Conservation (phyloP, 2,329 filamentous ascomycete species). For the Aspergillus sp. region DNA sequence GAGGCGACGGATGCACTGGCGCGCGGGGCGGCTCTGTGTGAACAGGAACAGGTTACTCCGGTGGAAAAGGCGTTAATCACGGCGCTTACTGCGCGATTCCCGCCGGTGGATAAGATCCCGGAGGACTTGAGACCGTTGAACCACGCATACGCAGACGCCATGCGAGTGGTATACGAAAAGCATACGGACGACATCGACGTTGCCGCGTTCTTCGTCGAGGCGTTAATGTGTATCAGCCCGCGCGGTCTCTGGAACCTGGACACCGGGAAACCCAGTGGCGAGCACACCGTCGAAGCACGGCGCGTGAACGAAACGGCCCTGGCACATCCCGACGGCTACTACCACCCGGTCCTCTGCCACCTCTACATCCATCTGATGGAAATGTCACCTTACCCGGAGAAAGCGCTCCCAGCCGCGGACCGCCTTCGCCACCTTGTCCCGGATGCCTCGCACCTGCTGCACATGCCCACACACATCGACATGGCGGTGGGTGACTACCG, state of each 20-base stretch:
- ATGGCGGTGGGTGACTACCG: conserved; percentile 64
- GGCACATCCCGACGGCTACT: conserved; percentile 34
- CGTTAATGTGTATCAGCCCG: conserved; percentile 56
- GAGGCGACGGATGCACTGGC: conserved; percentile 37
- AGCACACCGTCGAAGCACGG: conserved; percentile 51
- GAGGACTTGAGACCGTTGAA: conserved; percentile 48
- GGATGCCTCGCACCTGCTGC: conserved; percentile 59
- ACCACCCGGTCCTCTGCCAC: conserved; percentile 63
- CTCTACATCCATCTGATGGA: conserved; percentile 70
- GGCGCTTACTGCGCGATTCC: conserved; percentile 43
- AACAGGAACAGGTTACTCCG: conserved; percentile 30
- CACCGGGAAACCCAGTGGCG: conserved; percentile 48
- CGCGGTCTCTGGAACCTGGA: conserved; percentile 54
- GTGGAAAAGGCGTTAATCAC: conserved; percentile 55
- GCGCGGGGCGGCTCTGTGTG: conserved; percentile 33
- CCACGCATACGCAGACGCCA: conserved; percentile 50
- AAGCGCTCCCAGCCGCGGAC: conserved; percentile 53
- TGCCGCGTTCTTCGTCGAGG: conserved; percentile 52
- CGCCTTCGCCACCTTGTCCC: conserved; percentile 55
- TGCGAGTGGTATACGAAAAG: conserved; percentile 44
- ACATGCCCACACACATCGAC: conserved; percentile 72
- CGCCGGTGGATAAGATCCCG: conserved; percentile 38
- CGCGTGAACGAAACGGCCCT: conserved; percentile 51
- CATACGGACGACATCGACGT: conserved; percentile 53
- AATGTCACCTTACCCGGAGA: conserved; percentile 59